These are phyloP conservation scores for Cicer pinnatifidum DNA, from an alignment of 306 rosid genomes.

Conservation along the genomic window DNA sequence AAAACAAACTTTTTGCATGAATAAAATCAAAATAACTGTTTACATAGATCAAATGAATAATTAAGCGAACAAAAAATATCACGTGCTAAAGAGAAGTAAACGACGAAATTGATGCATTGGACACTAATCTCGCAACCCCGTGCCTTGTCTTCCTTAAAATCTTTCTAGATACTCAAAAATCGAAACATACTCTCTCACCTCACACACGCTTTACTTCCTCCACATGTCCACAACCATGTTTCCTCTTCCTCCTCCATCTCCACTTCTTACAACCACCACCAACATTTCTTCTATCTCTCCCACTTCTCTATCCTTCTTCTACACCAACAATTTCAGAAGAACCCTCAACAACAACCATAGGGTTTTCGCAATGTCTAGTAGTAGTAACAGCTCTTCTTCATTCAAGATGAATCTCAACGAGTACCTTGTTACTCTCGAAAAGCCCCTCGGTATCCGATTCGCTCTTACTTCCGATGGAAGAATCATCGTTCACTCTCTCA, in stretches of 20 bases:
- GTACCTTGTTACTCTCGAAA: constrained; percentile 85
- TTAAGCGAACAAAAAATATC: too few species aligned
- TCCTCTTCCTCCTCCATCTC: constrained; percentile 47
- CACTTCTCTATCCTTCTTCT: constrained; percentile 40
- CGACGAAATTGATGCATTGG: too few species aligned
- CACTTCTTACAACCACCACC: constrained; percentile 8
- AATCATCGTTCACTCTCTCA: constrained; percentile 79
- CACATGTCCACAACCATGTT: constrained; percentile 47
- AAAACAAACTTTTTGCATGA: too few species aligned
- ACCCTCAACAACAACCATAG: constrained; percentile 39
- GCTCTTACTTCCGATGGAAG: constrained; percentile 79
- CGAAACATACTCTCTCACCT: not conserved
- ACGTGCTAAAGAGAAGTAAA: too few species aligned
- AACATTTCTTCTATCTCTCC: constrained; percentile 55
- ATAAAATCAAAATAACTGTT: too few species aligned
- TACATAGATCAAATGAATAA: too few species aligned
- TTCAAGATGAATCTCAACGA: constrained; percentile 84
- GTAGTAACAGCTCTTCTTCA: not conserved
- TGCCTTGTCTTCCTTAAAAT: too few species aligned
- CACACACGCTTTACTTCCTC: constrained; percentile 1
- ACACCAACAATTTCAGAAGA: constrained; percentile 46
- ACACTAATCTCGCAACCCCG: too few species aligned
- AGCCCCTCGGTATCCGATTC: constrained; percentile 87
- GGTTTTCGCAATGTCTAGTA: constrained; percentile 58
- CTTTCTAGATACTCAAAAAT: too few species aligned